These are phyloP conservation scores for Marasmius tenuissimus DNA, from an alignment of 1,284 basidiomycete genomes.

Conservation along the genomic window DNA sequence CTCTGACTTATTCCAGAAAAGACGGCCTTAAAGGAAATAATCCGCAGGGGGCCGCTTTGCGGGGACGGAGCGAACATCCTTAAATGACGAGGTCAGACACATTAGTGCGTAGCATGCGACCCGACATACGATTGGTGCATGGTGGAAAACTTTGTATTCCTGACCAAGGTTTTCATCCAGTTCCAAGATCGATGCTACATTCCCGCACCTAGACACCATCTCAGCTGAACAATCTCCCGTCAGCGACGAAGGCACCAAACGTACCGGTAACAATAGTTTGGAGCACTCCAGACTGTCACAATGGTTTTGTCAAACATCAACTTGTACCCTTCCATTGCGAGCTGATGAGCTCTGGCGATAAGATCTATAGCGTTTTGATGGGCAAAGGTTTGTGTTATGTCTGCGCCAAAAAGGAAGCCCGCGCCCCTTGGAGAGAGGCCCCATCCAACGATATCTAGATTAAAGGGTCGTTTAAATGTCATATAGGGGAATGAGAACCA, in stretches of 20 bases:
- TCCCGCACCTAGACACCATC: conserved; percentile 70
- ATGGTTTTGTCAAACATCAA: conserved; percentile 96
- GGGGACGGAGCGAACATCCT: conserved; percentile 87
- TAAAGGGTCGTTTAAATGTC: background rate
- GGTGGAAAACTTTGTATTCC: conserved; percentile 89
- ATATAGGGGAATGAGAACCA: background rate
- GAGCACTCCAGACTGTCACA: conserved; percentile 98
- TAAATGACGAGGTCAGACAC: conserved; percentile 10
- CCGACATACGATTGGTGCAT: conserved; percentile 68
- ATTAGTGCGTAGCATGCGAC: background rate
- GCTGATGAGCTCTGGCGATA: conserved; percentile 95
- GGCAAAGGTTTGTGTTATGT: conserved; percentile 88
- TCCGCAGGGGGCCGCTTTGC: conserved; percentile 87
- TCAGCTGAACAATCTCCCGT: background rate
- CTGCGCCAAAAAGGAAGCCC: conserved; percentile 92
- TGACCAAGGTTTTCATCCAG: conserved; percentile 89
- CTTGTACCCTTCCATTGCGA: conserved; percentile 99
- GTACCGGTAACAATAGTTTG: conserved; percentile 97
- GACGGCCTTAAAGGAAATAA: conserved; percentile 62
- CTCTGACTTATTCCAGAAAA: background rate
- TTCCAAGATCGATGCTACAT: conserved; percentile 91
- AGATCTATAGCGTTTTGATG: conserved; percentile 93
- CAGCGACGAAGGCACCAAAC: conserved; percentile 23
- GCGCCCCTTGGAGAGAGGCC: conserved; percentile 96
- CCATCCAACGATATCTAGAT: conserved; percentile 85